A percentile compares a stretch with the other conserved stretches of the same genome.
phyloP scores from a whole-genome alignment of 192 early-diverging fungal genomes.

The Gonapodya prolifera region DNA sequence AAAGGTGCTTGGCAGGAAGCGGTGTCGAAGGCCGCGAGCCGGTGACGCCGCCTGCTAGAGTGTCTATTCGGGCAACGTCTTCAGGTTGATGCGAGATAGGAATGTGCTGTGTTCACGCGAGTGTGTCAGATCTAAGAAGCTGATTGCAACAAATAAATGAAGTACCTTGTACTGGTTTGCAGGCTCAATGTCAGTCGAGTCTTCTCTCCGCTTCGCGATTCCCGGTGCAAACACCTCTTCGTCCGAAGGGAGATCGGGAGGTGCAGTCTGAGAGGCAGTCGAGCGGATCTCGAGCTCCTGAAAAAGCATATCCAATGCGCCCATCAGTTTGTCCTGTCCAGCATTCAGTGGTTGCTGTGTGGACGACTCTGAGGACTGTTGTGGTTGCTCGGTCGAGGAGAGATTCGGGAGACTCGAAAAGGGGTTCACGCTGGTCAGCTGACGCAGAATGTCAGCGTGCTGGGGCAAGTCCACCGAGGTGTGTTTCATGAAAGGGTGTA shows the following conservation, averaged over 20 bases:
- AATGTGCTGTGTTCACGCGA: background rate
- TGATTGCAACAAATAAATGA: too few species aligned
- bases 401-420: background rate
- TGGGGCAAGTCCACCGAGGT: background rate
- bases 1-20: background rate
- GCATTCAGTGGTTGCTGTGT: background rate
- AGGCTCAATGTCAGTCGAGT: background rate
- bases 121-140: background rate
- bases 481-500: background rate
- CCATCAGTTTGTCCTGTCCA: background rate
- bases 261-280: background rate
- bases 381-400: background rate
- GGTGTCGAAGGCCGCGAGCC: background rate
- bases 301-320: background rate
- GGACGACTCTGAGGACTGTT: background rate
- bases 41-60: background rate
- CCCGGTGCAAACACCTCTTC: background rate
- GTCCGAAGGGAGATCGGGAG: background rate
- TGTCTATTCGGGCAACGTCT: background rate
- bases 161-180: background rate
- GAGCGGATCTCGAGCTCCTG: background rate
- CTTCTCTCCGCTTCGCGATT: background rate
- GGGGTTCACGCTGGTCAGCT: background rate
- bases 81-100: background rate
- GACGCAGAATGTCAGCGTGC: background rate